These are phyloP conservation scores for Rhodomyrtus tomentosa DNA, from an alignment of 345 rosid genomes.

Conservation along the genomic window DNA sequence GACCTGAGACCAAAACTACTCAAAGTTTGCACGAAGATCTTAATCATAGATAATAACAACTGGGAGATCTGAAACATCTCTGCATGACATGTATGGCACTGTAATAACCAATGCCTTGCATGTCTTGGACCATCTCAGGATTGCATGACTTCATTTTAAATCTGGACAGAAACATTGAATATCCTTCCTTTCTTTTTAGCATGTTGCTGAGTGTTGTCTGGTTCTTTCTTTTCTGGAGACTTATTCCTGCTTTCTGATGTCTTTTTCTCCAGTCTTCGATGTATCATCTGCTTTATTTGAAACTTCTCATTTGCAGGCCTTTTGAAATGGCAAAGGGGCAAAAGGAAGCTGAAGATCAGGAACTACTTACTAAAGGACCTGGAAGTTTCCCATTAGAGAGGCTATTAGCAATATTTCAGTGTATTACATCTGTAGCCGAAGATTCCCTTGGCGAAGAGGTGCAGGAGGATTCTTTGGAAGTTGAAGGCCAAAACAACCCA, in stretches of 20 bases:
- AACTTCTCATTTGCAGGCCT: constrained; percentile 23
- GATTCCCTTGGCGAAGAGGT: constrained; percentile 34
- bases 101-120: neutral
- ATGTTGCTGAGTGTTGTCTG: neutral
- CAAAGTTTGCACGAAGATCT: neutral
- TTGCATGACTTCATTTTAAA: neutral
- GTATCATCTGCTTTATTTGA: neutral
- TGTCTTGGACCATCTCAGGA: neutral
- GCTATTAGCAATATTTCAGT: constrained; percentile 73
- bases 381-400: constrained; percentile 89
- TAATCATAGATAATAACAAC: neutral
- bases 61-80: neutral
- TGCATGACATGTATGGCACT: neutral
- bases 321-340: constrained; percentile 59
- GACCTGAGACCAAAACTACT: neutral
- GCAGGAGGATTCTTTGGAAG: constrained; percentile 16
- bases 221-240: neutral
- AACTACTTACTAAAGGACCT: constrained; percentile 72
- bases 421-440: constrained; percentile 59
- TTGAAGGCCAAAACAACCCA: constrained; percentile 21
- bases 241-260: neutral
- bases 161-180: neutral
- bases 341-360: constrained; percentile 77
- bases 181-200: neutral
- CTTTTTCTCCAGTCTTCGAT: neutral